A percentile compares a stretch with the other conserved stretches of the same genome.
These are phyloP conservation scores for Oxytropis ochrocephala DNA, from an alignment of 306 rosid genomes.

Conservation along the genomic window DNA sequence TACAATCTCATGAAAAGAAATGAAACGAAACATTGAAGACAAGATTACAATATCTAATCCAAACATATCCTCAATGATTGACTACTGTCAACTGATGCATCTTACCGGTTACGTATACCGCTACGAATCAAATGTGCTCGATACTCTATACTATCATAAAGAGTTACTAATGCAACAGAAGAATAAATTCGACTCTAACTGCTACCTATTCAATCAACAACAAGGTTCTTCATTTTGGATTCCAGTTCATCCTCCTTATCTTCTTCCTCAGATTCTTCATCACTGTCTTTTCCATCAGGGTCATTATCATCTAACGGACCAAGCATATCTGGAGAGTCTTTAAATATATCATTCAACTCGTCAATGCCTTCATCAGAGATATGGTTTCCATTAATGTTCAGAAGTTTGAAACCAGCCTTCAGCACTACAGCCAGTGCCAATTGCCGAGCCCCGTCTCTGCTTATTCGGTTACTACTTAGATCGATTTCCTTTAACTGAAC, in stretches of 20 bases:
- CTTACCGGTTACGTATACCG: conserved; percentile 12
- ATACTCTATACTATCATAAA: not conserved
- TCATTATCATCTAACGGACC: conserved; percentile 85
- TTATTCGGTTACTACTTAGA: conserved; percentile 55
- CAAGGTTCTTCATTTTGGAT: conserved; percentile 78
- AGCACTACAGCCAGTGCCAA: conserved; percentile 64
- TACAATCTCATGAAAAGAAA: conserved; percentile 1
- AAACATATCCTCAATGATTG: conserved; percentile 11
- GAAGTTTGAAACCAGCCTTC: conserved; percentile 55
- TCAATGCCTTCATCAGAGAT: conserved; percentile 81
- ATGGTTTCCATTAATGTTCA: conserved; percentile 71
- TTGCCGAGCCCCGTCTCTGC: conserved; percentile 68
- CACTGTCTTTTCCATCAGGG: conserved; percentile 64
- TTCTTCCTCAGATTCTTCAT: conserved; percentile 46
- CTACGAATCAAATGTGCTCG: conserved; percentile 6
- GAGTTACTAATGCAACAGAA: conserved; percentile 13
- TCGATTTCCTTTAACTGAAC: conserved; percentile 63
- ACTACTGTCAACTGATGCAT: not conserved
- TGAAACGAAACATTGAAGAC: conserved; percentile 3
- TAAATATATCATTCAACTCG: conserved; percentile 55
- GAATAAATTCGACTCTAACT: not conserved
- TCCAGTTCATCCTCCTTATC: conserved; percentile 49
- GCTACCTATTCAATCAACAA: conserved; percentile 34
- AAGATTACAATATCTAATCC: conserved; percentile 7
- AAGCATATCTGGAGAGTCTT: conserved; percentile 47